A percentile compares a stretch with the other conserved stretches of the same genome.
These are phyloP conservation scores for Diaporthe sp. DNA, from an alignment of 2,329 filamentous ascomycete genomes.

Conservation along the genomic window DNA sequence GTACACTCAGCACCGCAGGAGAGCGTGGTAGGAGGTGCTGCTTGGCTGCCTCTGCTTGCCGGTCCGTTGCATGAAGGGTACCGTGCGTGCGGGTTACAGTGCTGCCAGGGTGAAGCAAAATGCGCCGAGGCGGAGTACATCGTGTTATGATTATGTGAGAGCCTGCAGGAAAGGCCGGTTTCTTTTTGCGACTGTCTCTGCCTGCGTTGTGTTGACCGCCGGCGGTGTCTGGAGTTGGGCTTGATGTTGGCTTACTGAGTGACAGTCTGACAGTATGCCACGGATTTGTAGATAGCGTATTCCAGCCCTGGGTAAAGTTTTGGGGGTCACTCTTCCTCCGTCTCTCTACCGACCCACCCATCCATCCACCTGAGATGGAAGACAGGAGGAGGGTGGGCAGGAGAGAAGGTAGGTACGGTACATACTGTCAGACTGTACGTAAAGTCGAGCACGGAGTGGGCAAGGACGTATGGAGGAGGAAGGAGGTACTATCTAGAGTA, in stretches of 20 bases:
- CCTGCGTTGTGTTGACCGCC: conserved; percentile 24
- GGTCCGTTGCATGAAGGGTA: conserved; percentile 32
- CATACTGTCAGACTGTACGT: no score
- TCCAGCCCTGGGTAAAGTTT: no score
- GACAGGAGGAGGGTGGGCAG: background rate
- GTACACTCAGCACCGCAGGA: background rate
- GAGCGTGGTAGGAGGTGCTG: conserved; percentile 6
- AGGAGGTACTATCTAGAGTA: background rate
- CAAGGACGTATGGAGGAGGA: background rate
- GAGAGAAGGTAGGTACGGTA: background rate
- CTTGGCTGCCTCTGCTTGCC: conserved; percentile 23
- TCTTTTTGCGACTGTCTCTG: background rate
- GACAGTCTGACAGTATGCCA: background rate
- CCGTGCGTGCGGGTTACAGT: conserved; percentile 21
- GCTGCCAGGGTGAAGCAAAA: conserved; percentile 21
- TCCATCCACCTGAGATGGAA: background rate
- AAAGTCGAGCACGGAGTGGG: background rate
- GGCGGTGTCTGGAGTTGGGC: background rate
- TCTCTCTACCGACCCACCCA: background rate
- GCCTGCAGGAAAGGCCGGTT: background rate
- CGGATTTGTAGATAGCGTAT: no score
- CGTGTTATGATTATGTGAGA: conserved; percentile 26
- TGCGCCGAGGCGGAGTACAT: conserved; percentile 25
- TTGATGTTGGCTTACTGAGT: conserved; percentile 16
- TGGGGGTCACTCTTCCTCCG: background rate